These are phyloP conservation scores for Fomitopsis palustris DNA, from an alignment of 1,284 basidiomycete genomes.

Conservation along the genomic window DNA sequence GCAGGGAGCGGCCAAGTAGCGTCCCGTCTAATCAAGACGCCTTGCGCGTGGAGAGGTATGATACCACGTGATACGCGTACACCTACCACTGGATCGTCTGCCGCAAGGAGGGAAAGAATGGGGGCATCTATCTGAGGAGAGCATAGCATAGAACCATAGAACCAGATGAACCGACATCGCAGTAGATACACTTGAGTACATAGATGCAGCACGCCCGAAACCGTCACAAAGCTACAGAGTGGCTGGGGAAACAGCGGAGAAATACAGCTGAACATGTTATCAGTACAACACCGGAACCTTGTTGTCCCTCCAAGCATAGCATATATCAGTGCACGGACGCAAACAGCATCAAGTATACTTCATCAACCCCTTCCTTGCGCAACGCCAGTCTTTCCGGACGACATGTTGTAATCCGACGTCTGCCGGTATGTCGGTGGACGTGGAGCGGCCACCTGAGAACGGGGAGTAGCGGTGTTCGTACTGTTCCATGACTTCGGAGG, in stretches of 20 bases:
- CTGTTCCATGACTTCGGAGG: conserved; percentile 71
- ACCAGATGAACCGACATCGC: conserved; percentile 1
- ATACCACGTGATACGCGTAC: conserved; percentile 5
- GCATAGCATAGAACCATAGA: neutral
- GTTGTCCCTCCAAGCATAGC: neutral
- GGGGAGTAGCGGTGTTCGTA: conserved; percentile 24
- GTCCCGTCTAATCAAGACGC: conserved; percentile 1
- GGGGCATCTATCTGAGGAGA: neutral
- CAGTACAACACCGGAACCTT: neutral
- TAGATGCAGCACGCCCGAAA: conserved; percentile 1
- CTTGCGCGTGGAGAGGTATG: neutral
- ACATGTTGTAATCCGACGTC: conserved; percentile 9
- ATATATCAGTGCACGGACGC: conserved; percentile 2
- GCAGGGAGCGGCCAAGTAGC: conserved; percentile 4
- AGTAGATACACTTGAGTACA: conserved; percentile 4
- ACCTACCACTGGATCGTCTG: too few relatives aligned
- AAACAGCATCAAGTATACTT: neutral
- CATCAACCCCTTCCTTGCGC: conserved; percentile 16
- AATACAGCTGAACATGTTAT: neutral
- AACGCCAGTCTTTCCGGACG: conserved; percentile 9
- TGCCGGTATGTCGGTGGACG: conserved; percentile 15
- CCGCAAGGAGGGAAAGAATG: neutral
- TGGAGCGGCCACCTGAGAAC: conserved; percentile 20
- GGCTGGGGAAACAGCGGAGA: neutral
- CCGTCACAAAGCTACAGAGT: conserved; percentile 4